Evolutionary conservation across 371 early-diverging fungal genomes (phyloP).

Genomic region (Syncephalastrum contaminatum): DNA sequence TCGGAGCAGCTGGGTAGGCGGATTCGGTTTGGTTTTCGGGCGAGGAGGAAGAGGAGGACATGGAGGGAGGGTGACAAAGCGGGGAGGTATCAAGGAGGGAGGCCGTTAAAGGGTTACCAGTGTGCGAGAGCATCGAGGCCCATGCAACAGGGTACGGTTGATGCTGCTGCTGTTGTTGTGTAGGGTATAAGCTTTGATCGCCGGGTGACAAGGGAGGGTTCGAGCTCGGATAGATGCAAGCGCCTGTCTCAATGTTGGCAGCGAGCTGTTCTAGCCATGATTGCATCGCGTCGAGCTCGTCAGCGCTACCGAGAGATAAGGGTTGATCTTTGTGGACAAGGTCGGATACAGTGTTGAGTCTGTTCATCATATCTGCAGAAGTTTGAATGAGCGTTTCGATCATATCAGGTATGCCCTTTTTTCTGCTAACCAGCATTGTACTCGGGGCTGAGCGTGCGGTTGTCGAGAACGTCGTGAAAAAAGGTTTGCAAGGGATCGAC

Average conservation of each 20-base stretch:
- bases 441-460: conserved; percentile 31
- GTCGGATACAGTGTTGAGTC: conserved; percentile 23
- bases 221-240: conserved; percentile 21
- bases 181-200: conserved; percentile 1
- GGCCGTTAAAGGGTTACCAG: conserved; percentile 10
- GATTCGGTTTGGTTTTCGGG: too few species aligned
- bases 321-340: too few species aligned
- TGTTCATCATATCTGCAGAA: conserved; percentile 18
- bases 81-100: neutral
- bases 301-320: conserved; percentile 28
- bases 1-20: neutral
- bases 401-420: conserved; percentile 34
- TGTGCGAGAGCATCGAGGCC: conserved; percentile 1
- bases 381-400: conserved; percentile 46
- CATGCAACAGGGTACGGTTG: conserved; percentile 16
- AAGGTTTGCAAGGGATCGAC: conserved; percentile 39
- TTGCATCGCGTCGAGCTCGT: conserved; percentile 41
- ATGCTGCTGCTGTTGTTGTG: neutral
- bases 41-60: neutral
- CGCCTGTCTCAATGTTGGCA: conserved; percentile 40
- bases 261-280: conserved; percentile 52
- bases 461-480: conserved; percentile 43
- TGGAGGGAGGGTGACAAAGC: conserved; percentile 3
- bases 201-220: too few species aligned
- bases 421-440: conserved; percentile 49